Conservation (phyloP, 768 basidiomycete genomes). For the Naganishia vishniacii region DNA sequence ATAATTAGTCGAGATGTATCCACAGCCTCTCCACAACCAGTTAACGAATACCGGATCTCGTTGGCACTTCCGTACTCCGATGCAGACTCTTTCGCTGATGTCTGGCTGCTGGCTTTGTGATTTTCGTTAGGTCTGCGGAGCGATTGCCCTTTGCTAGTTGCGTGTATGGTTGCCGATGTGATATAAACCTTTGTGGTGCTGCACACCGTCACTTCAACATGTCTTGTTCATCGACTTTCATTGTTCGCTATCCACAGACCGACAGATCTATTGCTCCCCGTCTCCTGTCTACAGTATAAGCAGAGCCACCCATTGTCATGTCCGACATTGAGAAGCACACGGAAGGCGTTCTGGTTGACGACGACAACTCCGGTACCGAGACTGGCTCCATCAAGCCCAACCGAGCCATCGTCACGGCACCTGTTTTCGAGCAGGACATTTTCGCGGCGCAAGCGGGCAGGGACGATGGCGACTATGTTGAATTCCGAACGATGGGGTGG, state of each 20-base stretch:
- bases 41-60: neutral
- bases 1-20: neutral
- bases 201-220: neutral
- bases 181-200: neutral
- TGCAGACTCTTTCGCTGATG: neutral
- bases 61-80: neutral
- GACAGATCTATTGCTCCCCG: no score
- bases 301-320: neutral
- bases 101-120: neutral
- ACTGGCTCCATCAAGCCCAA: constrained; percentile 11
- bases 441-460: constrained; percentile 24
- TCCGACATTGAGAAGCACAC: constrained; percentile 9
- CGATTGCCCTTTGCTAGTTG: neutral
- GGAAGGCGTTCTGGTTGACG: constrained; percentile 16
- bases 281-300: no score
- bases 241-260: neutral
- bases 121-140: neutral
- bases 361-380: constrained; percentile 7
- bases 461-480: constrained; percentile 31
- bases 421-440: constrained; percentile 18
- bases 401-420: constrained; percentile 1
- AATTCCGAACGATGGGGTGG: constrained; percentile 37
- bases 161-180: neutral
- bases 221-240: neutral
- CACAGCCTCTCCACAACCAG: neutral